Evolutionary conservation across 352 stramenopile species (phyloP).

Genomic region (Aphanomyces astaci): DNA sequence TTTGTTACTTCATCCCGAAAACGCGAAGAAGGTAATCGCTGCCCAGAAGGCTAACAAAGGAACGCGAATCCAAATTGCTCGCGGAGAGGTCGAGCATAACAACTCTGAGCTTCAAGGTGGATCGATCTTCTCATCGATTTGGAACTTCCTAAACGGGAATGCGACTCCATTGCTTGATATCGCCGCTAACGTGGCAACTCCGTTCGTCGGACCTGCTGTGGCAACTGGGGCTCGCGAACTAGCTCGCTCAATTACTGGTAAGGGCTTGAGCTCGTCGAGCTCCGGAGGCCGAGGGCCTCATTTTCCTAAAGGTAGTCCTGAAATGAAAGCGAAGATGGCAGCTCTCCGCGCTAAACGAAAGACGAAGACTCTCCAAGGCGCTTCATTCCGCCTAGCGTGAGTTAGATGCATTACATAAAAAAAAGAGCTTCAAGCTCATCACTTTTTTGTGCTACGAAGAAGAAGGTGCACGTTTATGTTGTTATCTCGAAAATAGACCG

Average conservation of each 20-base stretch:
- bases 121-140: not conserved
- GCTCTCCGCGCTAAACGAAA: not conserved
- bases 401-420: not conserved
- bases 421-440: not conserved
- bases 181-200: not conserved
- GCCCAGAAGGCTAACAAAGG: not conserved
- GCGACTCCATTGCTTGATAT: not conserved
- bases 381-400: not conserved
- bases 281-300: too few relatives aligned
- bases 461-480: not conserved
- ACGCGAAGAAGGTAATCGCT: not conserved
- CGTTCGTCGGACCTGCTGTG: not conserved
- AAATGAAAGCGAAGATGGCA: not conserved
- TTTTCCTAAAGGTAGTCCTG: not conserved
- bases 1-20: not conserved
- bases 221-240: not conserved
- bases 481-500: not conserved
- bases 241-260: not conserved
- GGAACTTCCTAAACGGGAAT: not conserved
- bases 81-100: not conserved
- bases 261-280: too few relatives aligned
- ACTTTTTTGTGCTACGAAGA: not conserved
- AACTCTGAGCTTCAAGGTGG: not conserved
- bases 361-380: not conserved
- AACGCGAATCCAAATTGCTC: not conserved